Evolutionary conservation across 2,329 filamentous ascomycete genomes (phyloP), one percentile per base, ranked within the genome.

Genomic region (Neofusicoccum cordaticola): DNA sequence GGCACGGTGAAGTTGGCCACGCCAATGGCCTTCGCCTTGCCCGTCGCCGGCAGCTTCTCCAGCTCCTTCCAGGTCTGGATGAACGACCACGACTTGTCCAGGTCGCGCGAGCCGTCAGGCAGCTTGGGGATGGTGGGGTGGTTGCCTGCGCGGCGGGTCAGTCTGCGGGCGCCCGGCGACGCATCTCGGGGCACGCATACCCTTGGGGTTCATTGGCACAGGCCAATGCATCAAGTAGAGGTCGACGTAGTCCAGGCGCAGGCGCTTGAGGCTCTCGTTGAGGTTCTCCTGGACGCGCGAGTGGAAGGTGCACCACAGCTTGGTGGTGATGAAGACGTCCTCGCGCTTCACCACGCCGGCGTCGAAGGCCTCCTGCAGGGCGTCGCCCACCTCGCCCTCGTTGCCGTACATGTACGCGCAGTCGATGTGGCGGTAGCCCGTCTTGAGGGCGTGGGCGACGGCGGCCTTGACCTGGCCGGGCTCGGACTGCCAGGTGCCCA

Each of bases 311-410:
- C 88, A 89, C 90, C 92, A 96, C 42, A 93, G 85, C 84, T 96
- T 97, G 79, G 90, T 92, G 69, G 93, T 90, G 75, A 97, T 88
- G 86, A 96, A 96, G 76, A 96, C 89, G 27, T 97, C 92, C 79
- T 91, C 87, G 66, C 91, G 89, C 83, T 89, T 92, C 71, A 93
- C 90, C 65, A 94, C 78, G 51, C 91, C 90, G 8, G 94, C 91
- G 74, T 90, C 85, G 80, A 95, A 92, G 72, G 91, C 91, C 70
- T 90, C 89, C 66, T 88, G 86, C 51, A 94, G 84, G 71, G 91
- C 91, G 75, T 93, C 81, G 66, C 91, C 91, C 68, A 85, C 87
- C 78, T 93, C 90, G 70, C 86, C 86, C 79, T 94, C 91, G 77
- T 94, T 94, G 72, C 90, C 90, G 79, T 95, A 94, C 78, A 93